Conservation (phyloP, 768 basidiomycete genomes). For the Pulveroboletus sp. region DNA sequence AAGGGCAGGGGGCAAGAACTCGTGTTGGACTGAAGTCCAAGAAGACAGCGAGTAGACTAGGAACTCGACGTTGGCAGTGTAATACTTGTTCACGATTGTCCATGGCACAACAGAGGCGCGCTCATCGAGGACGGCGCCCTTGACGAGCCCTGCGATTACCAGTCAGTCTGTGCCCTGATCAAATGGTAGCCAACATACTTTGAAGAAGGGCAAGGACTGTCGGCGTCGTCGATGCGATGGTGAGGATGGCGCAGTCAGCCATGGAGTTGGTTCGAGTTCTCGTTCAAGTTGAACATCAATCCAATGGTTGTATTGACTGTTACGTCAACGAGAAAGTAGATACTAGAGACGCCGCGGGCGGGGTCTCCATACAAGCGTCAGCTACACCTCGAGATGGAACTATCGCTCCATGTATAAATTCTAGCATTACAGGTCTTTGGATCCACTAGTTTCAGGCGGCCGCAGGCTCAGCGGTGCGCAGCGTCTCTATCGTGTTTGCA, state of each 20-base stretch:
- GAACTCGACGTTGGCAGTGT: conserved; percentile 75
- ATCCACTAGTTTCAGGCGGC: conserved; percentile 12
- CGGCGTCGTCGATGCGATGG: conserved; percentile 20
- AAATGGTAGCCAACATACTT: conserved; percentile 15
- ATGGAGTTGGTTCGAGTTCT: neutral
- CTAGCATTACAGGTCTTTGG: neutral
- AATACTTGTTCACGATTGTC: conserved; percentile 81
- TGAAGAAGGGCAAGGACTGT: conserved; percentile 21
- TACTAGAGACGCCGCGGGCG: no score
- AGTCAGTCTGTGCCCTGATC: conserved; percentile 15
- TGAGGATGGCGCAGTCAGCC: conserved; percentile 26
- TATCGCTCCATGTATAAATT: neutral
- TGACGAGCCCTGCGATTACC: conserved; percentile 21
- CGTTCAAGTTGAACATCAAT: no score
- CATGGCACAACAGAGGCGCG: conserved; percentile 47
- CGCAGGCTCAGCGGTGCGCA: conserved; percentile 5
- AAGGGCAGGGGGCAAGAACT: conserved; percentile 55
- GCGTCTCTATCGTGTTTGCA: conserved; percentile 48
- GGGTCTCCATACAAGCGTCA: no score
- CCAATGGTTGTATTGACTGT: no score
- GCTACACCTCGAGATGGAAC: neutral
- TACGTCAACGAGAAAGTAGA: no score
- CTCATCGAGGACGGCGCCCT: conserved; percentile 16
- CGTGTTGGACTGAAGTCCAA: conserved; percentile 39
- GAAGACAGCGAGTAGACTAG: conserved; percentile 46